These are phyloP conservation scores for Podaxis sp. DNA, from an alignment of 768 basidiomycete genomes.

Conservation along the genomic window DNA sequence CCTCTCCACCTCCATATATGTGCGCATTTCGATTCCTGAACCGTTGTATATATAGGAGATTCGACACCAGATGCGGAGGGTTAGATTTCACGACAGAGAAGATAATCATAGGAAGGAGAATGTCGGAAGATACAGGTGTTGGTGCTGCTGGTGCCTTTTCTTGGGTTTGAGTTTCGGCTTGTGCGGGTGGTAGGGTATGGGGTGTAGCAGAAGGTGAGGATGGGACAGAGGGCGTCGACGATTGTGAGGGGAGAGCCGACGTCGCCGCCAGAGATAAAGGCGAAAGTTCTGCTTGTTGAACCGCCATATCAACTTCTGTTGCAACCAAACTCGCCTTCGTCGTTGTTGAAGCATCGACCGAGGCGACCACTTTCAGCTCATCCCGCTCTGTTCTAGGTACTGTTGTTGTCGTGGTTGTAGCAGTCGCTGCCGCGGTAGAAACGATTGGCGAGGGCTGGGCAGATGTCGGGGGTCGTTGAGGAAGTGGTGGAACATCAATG, in stretches of 20 bases:
- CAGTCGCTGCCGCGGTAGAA: neutral
- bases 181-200: neutral
- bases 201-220: neutral
- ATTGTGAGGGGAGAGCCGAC: constrained; percentile 9
- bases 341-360: neutral
- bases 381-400: too few species aligned
- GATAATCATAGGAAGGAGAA: constrained; percentile 91
- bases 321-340: neutral
- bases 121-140: constrained; percentile 77
- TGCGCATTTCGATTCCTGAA: constrained; percentile 47
- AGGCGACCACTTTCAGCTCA: neutral
- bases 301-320: neutral
- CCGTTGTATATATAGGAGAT: constrained; percentile 63
- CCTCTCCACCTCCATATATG: constrained; percentile 62
- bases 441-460: neutral
- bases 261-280: constrained; percentile 4
- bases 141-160: constrained; percentile 21
- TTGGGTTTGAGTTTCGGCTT: neutral
- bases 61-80: constrained; percentile 75
- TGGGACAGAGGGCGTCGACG: neutral
- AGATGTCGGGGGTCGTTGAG: neutral
- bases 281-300: constrained; percentile 1
- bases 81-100: constrained; percentile 93
- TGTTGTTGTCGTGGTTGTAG: neutral
- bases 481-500: neutral